phyloP scores from a whole-genome alignment of 768 basidiomycete species.

The Amanita thiersii region DNA sequence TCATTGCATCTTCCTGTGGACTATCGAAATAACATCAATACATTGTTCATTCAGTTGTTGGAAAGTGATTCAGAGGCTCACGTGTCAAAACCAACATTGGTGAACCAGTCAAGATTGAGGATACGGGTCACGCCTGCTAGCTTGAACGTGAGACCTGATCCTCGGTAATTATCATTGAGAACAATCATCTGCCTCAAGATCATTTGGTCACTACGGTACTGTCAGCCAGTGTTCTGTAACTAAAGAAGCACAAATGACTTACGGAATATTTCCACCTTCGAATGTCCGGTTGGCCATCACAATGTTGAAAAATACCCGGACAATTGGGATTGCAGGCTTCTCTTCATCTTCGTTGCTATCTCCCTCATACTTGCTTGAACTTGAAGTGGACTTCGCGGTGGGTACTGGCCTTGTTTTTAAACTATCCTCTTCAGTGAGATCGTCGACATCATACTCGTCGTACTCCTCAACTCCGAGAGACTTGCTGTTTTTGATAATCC shows the following conservation, averaged over 20 bases:
- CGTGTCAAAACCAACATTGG: conserved; percentile 26
- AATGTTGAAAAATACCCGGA: neutral
- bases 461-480: too few species aligned
- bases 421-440: too few species aligned
- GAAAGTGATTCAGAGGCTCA: conserved; percentile 26
- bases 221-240: neutral
- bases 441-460: too few species aligned
- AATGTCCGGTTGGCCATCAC: neutral
- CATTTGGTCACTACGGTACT: conserved; percentile 16
- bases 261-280: neutral
- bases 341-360: too few species aligned
- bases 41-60: conserved; percentile 29
- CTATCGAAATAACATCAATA: conserved; percentile 31
- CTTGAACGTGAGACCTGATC: conserved; percentile 24
- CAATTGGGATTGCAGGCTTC: neutral
- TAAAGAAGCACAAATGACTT: neutral
- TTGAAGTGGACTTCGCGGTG: too few species aligned
- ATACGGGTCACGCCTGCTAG: conserved; percentile 25
- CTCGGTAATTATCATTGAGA: conserved; percentile 29
- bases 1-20: conserved; percentile 3
- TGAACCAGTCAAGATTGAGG: conserved; percentile 32
- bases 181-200: conserved; percentile 27
- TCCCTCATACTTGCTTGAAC: too few species aligned
- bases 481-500: too few species aligned
- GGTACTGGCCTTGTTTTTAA: too few species aligned